Evolutionary conservation across 2,329 filamentous ascomycete genomes (phyloP).

Genomic region (Colletotrichum sp.): DNA sequence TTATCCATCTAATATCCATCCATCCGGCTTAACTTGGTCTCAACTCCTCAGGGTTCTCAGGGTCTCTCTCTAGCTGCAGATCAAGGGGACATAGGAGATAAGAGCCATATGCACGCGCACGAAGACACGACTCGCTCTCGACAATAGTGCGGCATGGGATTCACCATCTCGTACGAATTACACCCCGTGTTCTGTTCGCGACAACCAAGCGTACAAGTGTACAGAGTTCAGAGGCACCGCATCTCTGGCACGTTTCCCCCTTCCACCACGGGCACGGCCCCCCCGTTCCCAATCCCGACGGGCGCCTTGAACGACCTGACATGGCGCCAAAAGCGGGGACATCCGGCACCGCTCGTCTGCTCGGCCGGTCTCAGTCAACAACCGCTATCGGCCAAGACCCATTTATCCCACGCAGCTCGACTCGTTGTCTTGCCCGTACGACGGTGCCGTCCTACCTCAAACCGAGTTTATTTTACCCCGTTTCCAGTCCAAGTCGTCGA

Average conservation of each 20-base stretch:
- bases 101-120: not conserved
- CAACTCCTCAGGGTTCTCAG: not conserved
- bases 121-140: not conserved
- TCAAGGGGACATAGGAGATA: not conserved
- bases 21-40: not conserved
- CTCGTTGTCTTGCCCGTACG: not conserved
- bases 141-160: not conserved
- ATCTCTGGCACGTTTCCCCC: not conserved
- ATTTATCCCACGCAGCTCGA: not conserved
- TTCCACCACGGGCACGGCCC: not conserved
- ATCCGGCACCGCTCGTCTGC: constrained; percentile 4
- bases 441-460: not conserved
- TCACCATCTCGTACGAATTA: not conserved
- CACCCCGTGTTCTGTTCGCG: not conserved
- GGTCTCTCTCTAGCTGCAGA: not conserved
- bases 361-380: not conserved
- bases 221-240: not conserved
- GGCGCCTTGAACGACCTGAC: not conserved
- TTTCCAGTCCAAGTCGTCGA: not conserved
- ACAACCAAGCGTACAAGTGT: not conserved
- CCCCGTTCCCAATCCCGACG: constrained; percentile 2
- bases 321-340: constrained; percentile 3
- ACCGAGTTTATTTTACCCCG: not conserved
- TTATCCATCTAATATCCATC: not conserved
- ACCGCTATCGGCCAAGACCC: constrained; percentile 11